These are phyloP conservation scores for Iris pallida DNA, from an alignment of 116 monocot genomes.

Conservation along the genomic window DNA sequence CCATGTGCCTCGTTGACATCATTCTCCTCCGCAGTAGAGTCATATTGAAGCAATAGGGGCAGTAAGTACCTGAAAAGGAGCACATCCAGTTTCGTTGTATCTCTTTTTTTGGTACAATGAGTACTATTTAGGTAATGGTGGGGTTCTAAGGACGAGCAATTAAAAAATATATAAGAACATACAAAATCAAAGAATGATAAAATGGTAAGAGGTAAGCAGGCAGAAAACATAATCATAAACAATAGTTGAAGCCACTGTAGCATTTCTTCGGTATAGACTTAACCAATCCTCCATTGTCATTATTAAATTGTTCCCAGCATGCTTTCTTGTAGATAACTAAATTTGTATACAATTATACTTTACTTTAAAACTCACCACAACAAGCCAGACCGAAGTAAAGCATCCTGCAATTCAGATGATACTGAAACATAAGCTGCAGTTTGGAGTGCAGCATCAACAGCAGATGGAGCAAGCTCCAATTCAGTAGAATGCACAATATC, in stretches of 20 bases:
- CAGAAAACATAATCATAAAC: too few relatives aligned
- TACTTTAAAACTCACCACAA: slow-evolving; percentile 61
- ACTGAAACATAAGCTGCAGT: slow-evolving; percentile 84
- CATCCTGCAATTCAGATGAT: slow-evolving; percentile 76
- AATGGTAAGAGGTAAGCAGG: too few relatives aligned
- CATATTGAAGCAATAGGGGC: slow-evolving; percentile 92
- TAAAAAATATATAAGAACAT: too few relatives aligned
- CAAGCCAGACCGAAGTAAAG: slow-evolving; percentile 83
- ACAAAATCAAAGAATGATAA: too few relatives aligned
- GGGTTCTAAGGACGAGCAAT: too few relatives aligned
- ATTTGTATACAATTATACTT: not conserved
- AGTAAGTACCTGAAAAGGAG: slow-evolving; percentile 74
- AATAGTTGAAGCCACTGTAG: too few relatives aligned
- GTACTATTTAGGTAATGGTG: too few relatives aligned
- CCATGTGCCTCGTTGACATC: slow-evolving; percentile 70
- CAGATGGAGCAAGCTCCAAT: slow-evolving; percentile 76
- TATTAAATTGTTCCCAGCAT: too few relatives aligned
- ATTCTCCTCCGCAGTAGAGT: slow-evolving; percentile 90
- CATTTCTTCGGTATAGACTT: too few relatives aligned
- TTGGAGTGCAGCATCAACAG: slow-evolving; percentile 94
- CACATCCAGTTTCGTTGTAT: not conserved
- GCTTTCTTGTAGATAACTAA: too few relatives aligned
- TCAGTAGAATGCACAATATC: slow-evolving; percentile 94
- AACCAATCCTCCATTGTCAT: too few relatives aligned
- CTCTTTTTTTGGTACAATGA: too few relatives aligned